Percentiles rank a stretch among this genome's conserved stretches.
phyloP scores from a whole-genome alignment of 2,329 filamentous ascomycete genomes.

The Talaromyces rugulosus region DNA sequence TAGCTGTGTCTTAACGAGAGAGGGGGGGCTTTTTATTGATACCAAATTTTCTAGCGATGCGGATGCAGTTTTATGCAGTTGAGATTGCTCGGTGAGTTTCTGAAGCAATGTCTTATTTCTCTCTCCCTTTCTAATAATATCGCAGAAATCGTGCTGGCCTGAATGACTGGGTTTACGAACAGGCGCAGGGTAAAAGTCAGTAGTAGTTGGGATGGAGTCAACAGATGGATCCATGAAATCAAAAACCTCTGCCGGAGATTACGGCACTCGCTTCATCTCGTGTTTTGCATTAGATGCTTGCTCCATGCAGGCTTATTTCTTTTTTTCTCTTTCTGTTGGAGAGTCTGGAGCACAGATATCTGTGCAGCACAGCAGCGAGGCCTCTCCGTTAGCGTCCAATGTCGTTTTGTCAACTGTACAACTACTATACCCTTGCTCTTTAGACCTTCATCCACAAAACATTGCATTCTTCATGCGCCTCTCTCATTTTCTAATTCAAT shows the following conservation, averaged over 20 bases:
- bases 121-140: slow-evolving; percentile 10
- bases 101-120: neutral
- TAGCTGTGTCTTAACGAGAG: neutral
- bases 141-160: slow-evolving; percentile 73
- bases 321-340: neutral
- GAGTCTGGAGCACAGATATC: neutral
- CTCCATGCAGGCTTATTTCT: neutral
- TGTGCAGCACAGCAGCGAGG: neutral
- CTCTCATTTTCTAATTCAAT: neutral
- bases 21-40: neutral
- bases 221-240: slow-evolving; percentile 11
- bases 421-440: neutral
- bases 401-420: neutral
- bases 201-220: slow-evolving; percentile 36
- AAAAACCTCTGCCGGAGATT: neutral
- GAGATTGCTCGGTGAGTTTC: slow-evolving; percentile 61
- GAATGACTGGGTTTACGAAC: slow-evolving; percentile 96
- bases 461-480: slow-evolving; percentile 6
- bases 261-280: neutral
- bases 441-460: slow-evolving; percentile 19
- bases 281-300: neutral
- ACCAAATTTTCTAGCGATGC: slow-evolving; percentile 46
- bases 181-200: slow-evolving; percentile 58
- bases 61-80: slow-evolving; percentile 81
- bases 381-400: neutral